Evolutionary conservation across 2,329 filamentous ascomycete genomes (phyloP).

Genomic region (Cytospora piceicola): DNA sequence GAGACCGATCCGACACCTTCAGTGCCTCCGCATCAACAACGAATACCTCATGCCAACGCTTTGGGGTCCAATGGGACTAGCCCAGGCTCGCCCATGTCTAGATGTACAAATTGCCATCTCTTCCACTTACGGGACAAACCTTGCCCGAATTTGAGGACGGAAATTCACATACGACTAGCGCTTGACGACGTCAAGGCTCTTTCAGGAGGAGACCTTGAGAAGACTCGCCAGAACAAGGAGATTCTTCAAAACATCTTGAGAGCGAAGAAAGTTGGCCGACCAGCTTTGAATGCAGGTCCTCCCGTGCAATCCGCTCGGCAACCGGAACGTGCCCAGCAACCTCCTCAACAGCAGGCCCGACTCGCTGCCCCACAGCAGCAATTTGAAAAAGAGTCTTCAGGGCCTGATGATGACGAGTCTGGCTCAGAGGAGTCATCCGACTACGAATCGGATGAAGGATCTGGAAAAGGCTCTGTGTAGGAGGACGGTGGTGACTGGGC

Average conservation of each 20-base stretch:
- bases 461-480: constrained; percentile 5
- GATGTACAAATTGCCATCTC: constrained; percentile 67
- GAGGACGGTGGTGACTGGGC: background rate
- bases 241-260: constrained; percentile 23
- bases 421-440: constrained; percentile 15
- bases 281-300: background rate
- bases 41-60: background rate
- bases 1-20: background rate
- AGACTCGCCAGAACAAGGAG: constrained; percentile 11
- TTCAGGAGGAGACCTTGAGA: constrained; percentile 15
- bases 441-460: constrained; percentile 9
- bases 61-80: background rate
- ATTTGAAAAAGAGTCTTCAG: constrained; percentile 5
- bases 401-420: constrained; percentile 6
- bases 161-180: constrained; percentile 67
- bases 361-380: constrained; percentile 11
- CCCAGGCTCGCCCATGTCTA: constrained; percentile 46
- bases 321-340: constrained; percentile 7
- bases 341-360: constrained; percentile 12
- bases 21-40: constrained; percentile 3
- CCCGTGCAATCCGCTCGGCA: constrained; percentile 10
- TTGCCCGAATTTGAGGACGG: constrained; percentile 66
- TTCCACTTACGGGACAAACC: constrained; percentile 60
- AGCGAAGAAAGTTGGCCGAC: constrained; percentile 3
- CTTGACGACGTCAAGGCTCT: constrained; percentile 60